Evolutionary conservation across 805 yeast genomes (phyloP), one percentile per base, ranked within the genome.

Genomic region (Yarrowia sp.): DNA sequence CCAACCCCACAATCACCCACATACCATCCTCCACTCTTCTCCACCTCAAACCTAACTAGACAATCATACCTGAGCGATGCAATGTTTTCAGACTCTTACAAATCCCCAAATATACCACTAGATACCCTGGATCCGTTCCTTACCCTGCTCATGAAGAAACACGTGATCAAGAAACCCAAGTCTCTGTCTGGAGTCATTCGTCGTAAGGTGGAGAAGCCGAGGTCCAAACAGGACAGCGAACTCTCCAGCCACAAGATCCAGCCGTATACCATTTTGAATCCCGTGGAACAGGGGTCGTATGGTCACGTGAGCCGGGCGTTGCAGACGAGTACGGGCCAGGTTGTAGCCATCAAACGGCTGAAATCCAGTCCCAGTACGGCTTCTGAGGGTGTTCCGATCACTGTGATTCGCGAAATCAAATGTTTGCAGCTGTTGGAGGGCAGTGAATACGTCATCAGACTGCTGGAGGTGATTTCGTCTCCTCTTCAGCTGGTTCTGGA

Each of bases 271-370:
- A 52, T 70, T 16, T 55, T 77, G 41, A 74, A 73, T 50, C 70
- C 71, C n/a, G 74, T 77, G 79, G 67, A 75, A 36, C 77, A 77
- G 69, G 80, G 80, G 16, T 70, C 78, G 3, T 85, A 84, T 74
- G 88, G 88, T 8, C 84, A 86, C 26, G 91, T 87, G 15, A 84
- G 82, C 69, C 84, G 86, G 72, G 91, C 89, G 3, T 77, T 78
- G 49, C 82, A 83, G 63, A 73, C 74, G 15, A 73, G 75, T 35
- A 78, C 85, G 1, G 82, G 82, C 4, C 77, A 81, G 50, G 70
- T 85, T 12, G 90, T 87, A 12, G 65, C 65, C 2, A 35, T 59
- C 8, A 59, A 59, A 12, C 40, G 65, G 7, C 65, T 59, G 19
- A 59, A 59, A 19, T 15, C 64, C 1, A 45, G 22, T 14, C 65